These are phyloP conservation scores for Saccharomycopsis vini DNA, from an alignment of 805 yeast genomes.

Conservation along the genomic window DNA sequence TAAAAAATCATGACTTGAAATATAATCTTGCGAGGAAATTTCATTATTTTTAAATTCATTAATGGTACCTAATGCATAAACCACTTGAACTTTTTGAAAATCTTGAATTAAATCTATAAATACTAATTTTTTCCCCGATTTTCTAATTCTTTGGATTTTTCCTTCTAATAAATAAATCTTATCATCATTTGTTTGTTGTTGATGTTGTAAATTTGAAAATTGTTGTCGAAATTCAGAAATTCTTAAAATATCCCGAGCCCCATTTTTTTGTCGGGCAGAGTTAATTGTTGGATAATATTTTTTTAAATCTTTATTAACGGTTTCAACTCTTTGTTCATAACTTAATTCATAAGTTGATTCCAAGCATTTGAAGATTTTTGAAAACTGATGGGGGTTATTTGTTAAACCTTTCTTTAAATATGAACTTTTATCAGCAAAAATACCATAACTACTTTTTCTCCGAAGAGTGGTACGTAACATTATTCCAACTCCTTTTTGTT, in stretches of 20 bases:
- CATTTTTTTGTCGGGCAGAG: too few species aligned
- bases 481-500: too few species aligned
- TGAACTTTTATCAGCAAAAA: too few species aligned
- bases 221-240: too few species aligned
- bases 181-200: conserved; percentile 19
- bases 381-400: too few species aligned
- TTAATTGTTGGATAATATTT: conserved; percentile 11
- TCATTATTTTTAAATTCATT: conserved; percentile 2
- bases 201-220: too few species aligned
- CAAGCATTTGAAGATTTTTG: too few species aligned
- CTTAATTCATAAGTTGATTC: too few species aligned
- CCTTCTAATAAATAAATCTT: conserved; percentile 36
- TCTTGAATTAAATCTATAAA: conserved; percentile 68
- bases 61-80: conserved; percentile 25
- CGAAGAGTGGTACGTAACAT: too few species aligned
- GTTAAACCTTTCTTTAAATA: too few species aligned
- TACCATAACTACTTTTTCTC: too few species aligned
- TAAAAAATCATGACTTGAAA: conserved; percentile 26
- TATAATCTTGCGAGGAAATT: background rate
- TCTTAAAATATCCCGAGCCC: too few species aligned
- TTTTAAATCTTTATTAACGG: background rate
- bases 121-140: conserved; percentile 57
- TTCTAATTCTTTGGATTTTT: conserved; percentile 46
- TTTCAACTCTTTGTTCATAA: background rate
- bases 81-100: conserved; percentile 46